phyloP scores from a whole-genome alignment of 352 stramenopile genomes.

The Pythium insidiosum region DNA sequence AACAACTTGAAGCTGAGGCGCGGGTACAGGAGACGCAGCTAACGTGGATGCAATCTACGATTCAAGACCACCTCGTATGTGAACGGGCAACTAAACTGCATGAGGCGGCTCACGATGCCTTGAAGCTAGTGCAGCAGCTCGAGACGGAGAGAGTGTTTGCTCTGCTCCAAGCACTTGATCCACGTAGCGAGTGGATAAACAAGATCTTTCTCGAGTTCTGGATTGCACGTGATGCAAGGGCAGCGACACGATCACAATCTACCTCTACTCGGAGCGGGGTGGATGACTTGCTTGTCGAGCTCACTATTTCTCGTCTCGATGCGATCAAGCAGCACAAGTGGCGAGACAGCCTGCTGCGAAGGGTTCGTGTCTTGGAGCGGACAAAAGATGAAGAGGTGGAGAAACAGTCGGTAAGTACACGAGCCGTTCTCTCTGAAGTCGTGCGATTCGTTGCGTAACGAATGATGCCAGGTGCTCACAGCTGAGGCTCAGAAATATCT shows the following conservation, averaged over 20 bases:
- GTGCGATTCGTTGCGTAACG: no score
- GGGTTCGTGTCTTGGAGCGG: slow-evolving; percentile 18
- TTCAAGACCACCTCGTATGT: slow-evolving; percentile 18
- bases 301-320: slow-evolving; percentile 29
- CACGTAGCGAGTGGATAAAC: slow-evolving; percentile 14
- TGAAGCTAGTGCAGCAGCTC: slow-evolving; percentile 12
- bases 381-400: slow-evolving; percentile 22
- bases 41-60: slow-evolving; percentile 19
- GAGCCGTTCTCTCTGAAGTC: no score
- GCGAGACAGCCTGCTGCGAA: slow-evolving; percentile 12
- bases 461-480: no score
- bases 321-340: slow-evolving; percentile 30
- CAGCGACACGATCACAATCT: not conserved
- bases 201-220: no score
- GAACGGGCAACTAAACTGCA: slow-evolving; percentile 13
- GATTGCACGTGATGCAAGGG: no score
- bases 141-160: slow-evolving; percentile 20
- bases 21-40: slow-evolving; percentile 7
- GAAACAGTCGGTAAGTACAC: slow-evolving; percentile 20
- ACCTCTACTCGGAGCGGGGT: not conserved
- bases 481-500: no score
- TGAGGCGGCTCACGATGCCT: slow-evolving; percentile 15
- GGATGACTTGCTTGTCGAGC: slow-evolving; percentile 22
- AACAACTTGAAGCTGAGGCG: slow-evolving; percentile 4
- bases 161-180: slow-evolving; percentile 19